These are phyloP conservation scores for Termitomyces sp. DNA, from an alignment of 1,284 basidiomycete species.

Conservation along the genomic window DNA sequence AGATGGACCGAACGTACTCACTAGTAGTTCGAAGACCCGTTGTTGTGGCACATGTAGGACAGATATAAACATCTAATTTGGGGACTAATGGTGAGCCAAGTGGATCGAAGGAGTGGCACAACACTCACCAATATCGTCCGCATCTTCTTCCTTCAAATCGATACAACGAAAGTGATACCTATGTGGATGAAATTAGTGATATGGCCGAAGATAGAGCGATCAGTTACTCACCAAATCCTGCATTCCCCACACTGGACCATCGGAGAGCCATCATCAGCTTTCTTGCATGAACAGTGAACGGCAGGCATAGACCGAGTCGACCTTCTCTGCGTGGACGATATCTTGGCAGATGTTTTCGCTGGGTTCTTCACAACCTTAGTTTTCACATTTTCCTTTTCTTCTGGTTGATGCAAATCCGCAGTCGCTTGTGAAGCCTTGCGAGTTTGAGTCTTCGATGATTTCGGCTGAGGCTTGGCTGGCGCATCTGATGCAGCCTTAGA, in stretches of 20 bases:
- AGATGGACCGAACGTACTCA: conserved; percentile 54
- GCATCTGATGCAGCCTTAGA: conserved; percentile 4
- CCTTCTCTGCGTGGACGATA: neutral
- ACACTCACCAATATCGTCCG: conserved; percentile 17
- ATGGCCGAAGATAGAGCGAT: neutral
- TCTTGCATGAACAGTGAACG: conserved; percentile 12
- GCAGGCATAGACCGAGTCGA: conserved; percentile 3
- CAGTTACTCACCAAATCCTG: conserved; percentile 10
- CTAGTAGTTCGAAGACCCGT: conserved; percentile 67
- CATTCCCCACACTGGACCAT: conserved; percentile 17
- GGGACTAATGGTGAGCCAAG: neutral
- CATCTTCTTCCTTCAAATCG: conserved; percentile 16
- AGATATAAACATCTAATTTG: conserved; percentile 60
- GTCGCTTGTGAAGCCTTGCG: conserved; percentile 7
- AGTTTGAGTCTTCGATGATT: conserved; percentile 11
- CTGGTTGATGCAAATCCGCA: conserved; percentile 12
- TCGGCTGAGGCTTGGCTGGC: neutral
- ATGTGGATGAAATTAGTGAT: neutral
- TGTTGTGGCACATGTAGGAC: conserved; percentile 58
- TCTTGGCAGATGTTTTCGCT: conserved; percentile 5
- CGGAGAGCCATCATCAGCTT: conserved; percentile 15
- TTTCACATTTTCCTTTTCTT: conserved; percentile 17
- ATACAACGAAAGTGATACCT: conserved; percentile 18
- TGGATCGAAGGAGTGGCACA: neutral
- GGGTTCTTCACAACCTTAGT: conserved; percentile 5